phyloP scores from a whole-genome alignment of 495 filamentous ascomycete species.

The Penicillium coffeae region DNA sequence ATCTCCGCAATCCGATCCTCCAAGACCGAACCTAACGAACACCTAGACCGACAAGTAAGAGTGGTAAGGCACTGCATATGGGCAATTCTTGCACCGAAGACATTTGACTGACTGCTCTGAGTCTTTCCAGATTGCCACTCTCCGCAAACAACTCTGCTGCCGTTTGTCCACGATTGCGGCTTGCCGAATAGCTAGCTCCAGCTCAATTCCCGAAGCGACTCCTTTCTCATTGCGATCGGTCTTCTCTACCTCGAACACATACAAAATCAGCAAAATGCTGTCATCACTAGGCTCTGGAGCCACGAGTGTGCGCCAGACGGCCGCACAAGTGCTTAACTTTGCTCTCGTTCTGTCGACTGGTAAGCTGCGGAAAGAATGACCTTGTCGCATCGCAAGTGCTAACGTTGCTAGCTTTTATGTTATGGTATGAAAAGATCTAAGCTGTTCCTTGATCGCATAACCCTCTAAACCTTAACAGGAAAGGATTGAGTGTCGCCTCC shows the following conservation, averaged over 20 bases:
- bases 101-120: no score
- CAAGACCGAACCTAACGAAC: slow-evolving; percentile 18
- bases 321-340: slow-evolving; percentile 92
- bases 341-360: slow-evolving; percentile 86
- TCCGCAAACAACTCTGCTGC: no score
- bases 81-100: no score
- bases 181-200: no score
- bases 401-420: slow-evolving; percentile 67
- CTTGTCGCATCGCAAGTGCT: neutral
- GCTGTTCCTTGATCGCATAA: slow-evolving; percentile 81
- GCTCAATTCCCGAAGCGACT: neutral
- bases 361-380: neutral
- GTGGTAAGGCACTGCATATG: no score
- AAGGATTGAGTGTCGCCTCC: slow-evolving; percentile 80
- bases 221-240: neutral
- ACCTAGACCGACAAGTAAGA: no score
- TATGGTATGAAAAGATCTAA: slow-evolving; percentile 1
- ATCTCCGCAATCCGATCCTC: slow-evolving; percentile 23
- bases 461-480: slow-evolving; percentile 40
- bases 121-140: no score
- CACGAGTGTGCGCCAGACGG: slow-evolving; percentile 73
- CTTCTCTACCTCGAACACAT: neutral
- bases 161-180: no score
- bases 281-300: slow-evolving; percentile 58
- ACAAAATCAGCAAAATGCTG: slow-evolving; percentile 56